Base-by-base conservation (phyloP, 164 flowering plant species). In the Magnolia officinalis region DNA sequence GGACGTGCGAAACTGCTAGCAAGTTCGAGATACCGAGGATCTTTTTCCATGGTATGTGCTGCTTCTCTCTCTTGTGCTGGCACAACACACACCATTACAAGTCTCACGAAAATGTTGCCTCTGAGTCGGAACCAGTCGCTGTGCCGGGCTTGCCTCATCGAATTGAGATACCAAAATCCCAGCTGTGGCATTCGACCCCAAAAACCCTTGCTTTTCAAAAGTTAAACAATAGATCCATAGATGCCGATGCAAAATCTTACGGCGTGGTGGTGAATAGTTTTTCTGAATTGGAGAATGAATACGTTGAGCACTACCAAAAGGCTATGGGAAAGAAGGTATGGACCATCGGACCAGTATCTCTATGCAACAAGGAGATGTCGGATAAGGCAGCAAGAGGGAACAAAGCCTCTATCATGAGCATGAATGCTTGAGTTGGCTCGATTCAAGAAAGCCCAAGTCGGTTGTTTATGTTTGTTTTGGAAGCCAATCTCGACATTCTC, bases 401-500 rank as follows among this genome's bases (percentile, higher is more conserved):
- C 20, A 80, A 80, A 59, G 64, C 83, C 2, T 66, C 84, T 14
- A 76, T 86, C 19, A 83, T 72, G 80, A 78, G 26, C 16, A 67
- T 4, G 13, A 77, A 1, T 87, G 86, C 74, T 52, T 84, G 76
- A 70, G 82, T 16, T 90, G 90, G 90, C 85, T 89, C n/a, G n/a
- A n/a, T n/a, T 84, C 83, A 0, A 71, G 37, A 59, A 49, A 77
- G 45, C 79, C 80, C 2, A 69, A 74, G 5, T 87, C 94, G 0
- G 94, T 90, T 0, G 49, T 89, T 13, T 90, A 85, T 37, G 86
- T 76, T 7, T 90, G 90, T 69, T 78, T 90, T 7, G 94, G 94
- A 4, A 87, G 90, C 75, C 50, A 82, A 0, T 67, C 80, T 21
- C 74, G 75, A 18, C 49, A 86, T 0, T 0, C 69, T 0, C 18